Evolutionary conservation across 2,329 filamentous ascomycete species (phyloP).

Genomic region (Rhynchosporium graminicola): DNA sequence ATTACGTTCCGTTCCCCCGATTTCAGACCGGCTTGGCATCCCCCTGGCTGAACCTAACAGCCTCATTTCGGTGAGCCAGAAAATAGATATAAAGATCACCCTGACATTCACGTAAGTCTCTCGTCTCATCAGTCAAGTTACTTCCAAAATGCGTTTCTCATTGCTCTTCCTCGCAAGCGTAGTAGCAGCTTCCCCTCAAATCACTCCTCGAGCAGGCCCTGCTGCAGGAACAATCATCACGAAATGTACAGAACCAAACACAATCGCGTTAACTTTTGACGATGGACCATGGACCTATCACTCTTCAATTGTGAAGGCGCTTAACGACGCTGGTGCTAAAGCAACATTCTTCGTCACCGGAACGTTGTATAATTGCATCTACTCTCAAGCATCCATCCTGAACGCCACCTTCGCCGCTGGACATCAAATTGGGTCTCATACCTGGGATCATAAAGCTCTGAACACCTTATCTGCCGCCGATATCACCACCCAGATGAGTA

Average conservation of each 20-base stretch:
- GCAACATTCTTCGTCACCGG: slow-evolving; percentile 55
- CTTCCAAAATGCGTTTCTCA: neutral
- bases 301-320: slow-evolving; percentile 58
- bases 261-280: slow-evolving; percentile 65
- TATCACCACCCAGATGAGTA: slow-evolving; percentile 49
- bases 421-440: slow-evolving; percentile 60
- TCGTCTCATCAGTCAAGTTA: no score
- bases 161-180: neutral
- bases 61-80: neutral
- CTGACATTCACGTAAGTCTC: no score
- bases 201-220: neutral
- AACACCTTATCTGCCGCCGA: slow-evolving; percentile 45
- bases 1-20: neutral
- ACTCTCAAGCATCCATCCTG: slow-evolving; percentile 14
- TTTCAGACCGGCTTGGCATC: neutral
- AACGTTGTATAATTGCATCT: slow-evolving; percentile 21
- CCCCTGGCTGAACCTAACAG: neutral
- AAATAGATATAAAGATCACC: neutral
- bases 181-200: neutral
- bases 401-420: slow-evolving; percentile 43
- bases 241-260: slow-evolving; percentile 52
- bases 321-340: slow-evolving; percentile 56
- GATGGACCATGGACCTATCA: slow-evolving; percentile 65
- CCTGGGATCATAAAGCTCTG: slow-evolving; percentile 52
- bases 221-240: slow-evolving; percentile 8